Conservation (phyloP, 2,329 filamentous ascomycete genomes). For the Claviceps digitariae region DNA sequence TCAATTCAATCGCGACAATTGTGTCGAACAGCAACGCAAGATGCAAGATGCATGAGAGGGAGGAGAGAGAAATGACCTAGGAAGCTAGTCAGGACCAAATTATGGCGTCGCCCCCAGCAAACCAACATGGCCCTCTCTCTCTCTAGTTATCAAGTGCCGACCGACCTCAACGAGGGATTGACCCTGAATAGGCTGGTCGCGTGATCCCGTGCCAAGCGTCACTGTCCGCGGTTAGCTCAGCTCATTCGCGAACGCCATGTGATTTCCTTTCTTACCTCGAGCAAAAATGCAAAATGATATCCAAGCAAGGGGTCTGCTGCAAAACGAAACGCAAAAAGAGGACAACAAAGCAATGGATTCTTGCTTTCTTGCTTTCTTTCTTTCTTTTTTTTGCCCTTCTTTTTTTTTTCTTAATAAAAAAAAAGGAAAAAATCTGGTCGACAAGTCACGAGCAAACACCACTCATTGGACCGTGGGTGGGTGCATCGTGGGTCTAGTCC, state of each 20-base stretch:
- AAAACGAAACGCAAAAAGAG: not conserved
- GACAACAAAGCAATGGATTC: not conserved
- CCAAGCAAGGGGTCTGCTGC: not conserved
- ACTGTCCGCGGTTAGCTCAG: not conserved
- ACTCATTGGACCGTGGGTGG: not conserved
- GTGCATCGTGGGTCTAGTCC: conserved; percentile 1
- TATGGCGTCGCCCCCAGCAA: not conserved
- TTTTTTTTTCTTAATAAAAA: too few relatives aligned
- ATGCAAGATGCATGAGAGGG: not conserved
- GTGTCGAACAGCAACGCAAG: not conserved
- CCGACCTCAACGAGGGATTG: conserved; percentile 2
- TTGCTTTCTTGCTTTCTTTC: not conserved
- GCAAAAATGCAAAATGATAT: not conserved
- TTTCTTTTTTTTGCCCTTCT: not conserved
- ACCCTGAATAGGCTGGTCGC: conserved; percentile 8
- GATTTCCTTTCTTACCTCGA: not conserved
- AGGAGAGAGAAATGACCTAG: not conserved
- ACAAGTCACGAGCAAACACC: not conserved
- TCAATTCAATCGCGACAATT: not conserved
- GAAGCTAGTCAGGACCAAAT: not conserved
- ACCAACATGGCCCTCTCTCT: not conserved
- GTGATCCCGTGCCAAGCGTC: conserved; percentile 7
- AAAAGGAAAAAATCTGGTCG: not conserved
- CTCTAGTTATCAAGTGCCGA: conserved; percentile 1
- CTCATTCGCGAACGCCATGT: conserved; percentile 5